Conservation (phyloP, 2,329 filamentous ascomycete genomes). For the Trichophyton schoenleinii region DNA sequence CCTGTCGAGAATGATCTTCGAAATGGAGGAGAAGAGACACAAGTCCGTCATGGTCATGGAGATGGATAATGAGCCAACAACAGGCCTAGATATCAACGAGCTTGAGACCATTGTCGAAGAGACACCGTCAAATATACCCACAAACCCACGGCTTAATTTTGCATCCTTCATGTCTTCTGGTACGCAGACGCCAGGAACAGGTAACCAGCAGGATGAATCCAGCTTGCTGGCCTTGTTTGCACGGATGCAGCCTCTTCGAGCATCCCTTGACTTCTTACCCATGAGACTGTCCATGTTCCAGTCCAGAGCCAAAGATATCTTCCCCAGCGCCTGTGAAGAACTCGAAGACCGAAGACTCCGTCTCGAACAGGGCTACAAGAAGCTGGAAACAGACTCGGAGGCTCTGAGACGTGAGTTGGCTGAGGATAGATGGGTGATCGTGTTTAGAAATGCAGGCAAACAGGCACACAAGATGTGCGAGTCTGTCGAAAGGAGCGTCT, state of each 20-base stretch:
- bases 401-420: constrained; percentile 78
- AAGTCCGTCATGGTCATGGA: constrained; percentile 55
- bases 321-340: constrained; percentile 85
- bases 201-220: constrained; percentile 63
- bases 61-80: constrained; percentile 41
- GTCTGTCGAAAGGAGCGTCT: constrained; percentile 76
- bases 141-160: constrained; percentile 56
- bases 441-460: constrained; percentile 82
- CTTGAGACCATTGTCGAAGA: constrained; percentile 90
- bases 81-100: constrained; percentile 65
- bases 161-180: constrained; percentile 45
- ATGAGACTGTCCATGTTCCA: constrained; percentile 88
- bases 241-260: constrained; percentile 83
- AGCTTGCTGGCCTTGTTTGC: constrained; percentile 83
- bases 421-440: constrained; percentile 90
- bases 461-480: constrained; percentile 96
- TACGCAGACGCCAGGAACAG: constrained; percentile 24
- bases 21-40: constrained; percentile 94
- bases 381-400: constrained; percentile 80
- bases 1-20: constrained; percentile 70
- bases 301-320: constrained; percentile 59
- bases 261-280: constrained; percentile 86
- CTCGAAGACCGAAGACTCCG: constrained; percentile 60
- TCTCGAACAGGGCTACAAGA: constrained; percentile 76
- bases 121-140: constrained; percentile 45